A percentile compares a stretch with the other conserved stretches of the same genome.
These are phyloP conservation scores for cucumber (Cucumis sativus) DNA, from an alignment of 306 rosid genomes.

Conservation along the genomic window Cucumber_9930_V3 NC_026658.2:6957501-6958000, in stretches of 20 bases:
- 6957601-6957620: neutral
- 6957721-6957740: too few species aligned
- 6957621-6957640: neutral
- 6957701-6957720: neutral
- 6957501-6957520: neutral
- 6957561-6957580: neutral
- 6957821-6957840: neutral
- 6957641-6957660: neutral
- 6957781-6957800: too few species aligned
- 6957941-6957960: neutral
- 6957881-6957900: neutral
- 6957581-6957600: neutral
- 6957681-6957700: neutral
- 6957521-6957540: neutral
- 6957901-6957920: too few species aligned
- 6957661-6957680: neutral
- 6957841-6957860: neutral
- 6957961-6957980: neutral
- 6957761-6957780: too few species aligned
- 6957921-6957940: too few species aligned
- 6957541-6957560: neutral
- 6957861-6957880: neutral
- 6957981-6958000: neutral
- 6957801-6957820: too few species aligned
- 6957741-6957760: too few species aligned